Conservation (phyloP, 345 rosid genomes). For the Salix suchowensis region DNA sequence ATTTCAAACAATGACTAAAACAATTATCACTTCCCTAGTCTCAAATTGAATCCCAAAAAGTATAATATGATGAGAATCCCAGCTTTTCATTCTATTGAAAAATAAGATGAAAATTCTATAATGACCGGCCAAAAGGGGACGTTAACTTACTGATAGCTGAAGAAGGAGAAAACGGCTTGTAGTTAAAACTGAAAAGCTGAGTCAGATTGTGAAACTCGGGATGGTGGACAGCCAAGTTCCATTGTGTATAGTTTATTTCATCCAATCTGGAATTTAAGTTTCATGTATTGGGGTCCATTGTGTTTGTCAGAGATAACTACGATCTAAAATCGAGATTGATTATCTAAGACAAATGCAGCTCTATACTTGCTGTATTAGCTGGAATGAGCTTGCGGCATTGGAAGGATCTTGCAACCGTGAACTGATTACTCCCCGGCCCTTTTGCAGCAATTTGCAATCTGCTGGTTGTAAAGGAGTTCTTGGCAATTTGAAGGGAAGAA, state of each 20-base stretch:
- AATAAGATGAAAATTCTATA: neutral
- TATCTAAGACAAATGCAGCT: too few species aligned
- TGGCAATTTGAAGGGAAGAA: constrained; percentile 33
- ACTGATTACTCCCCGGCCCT: constrained; percentile 66
- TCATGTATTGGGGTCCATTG: too few species aligned
- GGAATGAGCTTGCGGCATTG: constrained; percentile 67
- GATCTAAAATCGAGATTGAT: too few species aligned
- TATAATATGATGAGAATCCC: neutral
- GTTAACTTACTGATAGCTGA: constrained; percentile 54
- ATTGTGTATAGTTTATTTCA: too few species aligned
- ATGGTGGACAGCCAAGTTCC: too few species aligned
- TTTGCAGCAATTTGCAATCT: constrained; percentile 72
- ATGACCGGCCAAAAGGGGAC: neutral
- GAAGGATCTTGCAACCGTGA: constrained; percentile 72
- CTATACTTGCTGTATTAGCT: constrained; percentile 19
- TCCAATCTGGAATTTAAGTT: too few species aligned
- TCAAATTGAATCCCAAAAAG: neutral
- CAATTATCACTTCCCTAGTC: too few species aligned
- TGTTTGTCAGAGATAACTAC: too few species aligned
- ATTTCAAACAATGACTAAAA: too few species aligned
- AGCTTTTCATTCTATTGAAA: neutral
- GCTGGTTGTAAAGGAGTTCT: constrained; percentile 72
- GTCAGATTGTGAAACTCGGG: too few species aligned
- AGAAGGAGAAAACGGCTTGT: constrained; percentile 51
- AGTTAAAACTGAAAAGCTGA: too few species aligned